Evolutionary conservation across 495 filamentous ascomycete species (phyloP), one percentile per base, ranked within the genome.

Genomic region (Amphirosellinia nigrospora): DNA sequence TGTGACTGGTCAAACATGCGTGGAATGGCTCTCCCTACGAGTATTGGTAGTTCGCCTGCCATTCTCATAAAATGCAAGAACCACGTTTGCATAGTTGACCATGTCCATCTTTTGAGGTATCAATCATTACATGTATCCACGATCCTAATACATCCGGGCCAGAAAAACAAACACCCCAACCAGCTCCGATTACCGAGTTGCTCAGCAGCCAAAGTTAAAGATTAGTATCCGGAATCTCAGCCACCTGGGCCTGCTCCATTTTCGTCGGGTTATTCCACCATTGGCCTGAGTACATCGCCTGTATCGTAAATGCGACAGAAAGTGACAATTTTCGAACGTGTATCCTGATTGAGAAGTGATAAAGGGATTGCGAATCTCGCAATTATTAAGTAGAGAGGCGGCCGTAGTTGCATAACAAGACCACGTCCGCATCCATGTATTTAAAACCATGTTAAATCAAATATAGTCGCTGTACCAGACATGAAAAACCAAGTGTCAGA

Each of bases 391-490:
- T 36, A 10, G 50, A 26, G 43, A 53, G 53, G 32, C 38, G 56
- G 53, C 60, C 39, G 34, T 41, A 21, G 28, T 1, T 39, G 3
- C 23, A 43, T 39, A 4, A 4, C 23, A 64, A 23, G 16, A 15
- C 46, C 46, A 56, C 26, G 26, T 23, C 23, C 52, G 68, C 48
- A 4, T 43, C 56, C 28, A 16, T 61, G 26, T 39, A 66, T 50
- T 34, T 60, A 55, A 43, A 65, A 52, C 53, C 71, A 64, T 65
- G 45, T 60, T 75, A 67, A 73, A 71, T 64, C 70, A 73, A 78
- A 58, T 70, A 77, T 73, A 76, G 81, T 82, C 80, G 82, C 79
- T 82, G 85, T 85, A 79, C 85, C 82, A 83, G 83, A 84, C 83
- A 84, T 70, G 81, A 80, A 85, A 79, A 83, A 83, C 78, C 78